These are phyloP conservation scores for Aspergillus latus DNA, from an alignment of 2,329 filamentous ascomycete genomes.

Conservation along the genomic window DNA sequence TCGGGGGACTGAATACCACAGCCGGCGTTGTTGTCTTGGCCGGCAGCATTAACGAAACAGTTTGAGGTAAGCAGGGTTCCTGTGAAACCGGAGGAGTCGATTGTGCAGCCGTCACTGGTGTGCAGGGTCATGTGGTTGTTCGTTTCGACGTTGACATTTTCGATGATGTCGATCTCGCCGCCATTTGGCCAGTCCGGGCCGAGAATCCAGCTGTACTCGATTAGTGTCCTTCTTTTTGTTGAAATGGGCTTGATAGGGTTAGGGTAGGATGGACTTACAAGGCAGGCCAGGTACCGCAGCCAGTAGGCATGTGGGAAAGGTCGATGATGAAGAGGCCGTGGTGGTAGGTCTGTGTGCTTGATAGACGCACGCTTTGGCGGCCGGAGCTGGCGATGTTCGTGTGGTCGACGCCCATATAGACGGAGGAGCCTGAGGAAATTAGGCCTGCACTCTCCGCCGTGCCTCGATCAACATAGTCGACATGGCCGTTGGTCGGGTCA, in stretches of 20 bases:
- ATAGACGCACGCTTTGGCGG: conserved; percentile 69
- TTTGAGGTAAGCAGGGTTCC: conserved; percentile 52
- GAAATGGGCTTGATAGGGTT: background rate
- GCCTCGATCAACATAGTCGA: conserved; percentile 63
- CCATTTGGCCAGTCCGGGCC: conserved; percentile 67
- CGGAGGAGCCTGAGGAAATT: conserved; percentile 56
- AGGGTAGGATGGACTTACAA: conserved; percentile 46
- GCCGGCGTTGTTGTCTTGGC: conserved; percentile 53
- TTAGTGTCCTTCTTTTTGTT: background rate
- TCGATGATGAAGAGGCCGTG: conserved; percentile 71
- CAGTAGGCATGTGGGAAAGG: conserved; percentile 70
- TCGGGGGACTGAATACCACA: conserved; percentile 58
- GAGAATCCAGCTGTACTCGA: conserved; percentile 50
- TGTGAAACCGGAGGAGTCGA: conserved; percentile 51
- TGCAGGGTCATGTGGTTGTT: conserved; percentile 67
- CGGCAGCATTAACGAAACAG: conserved; percentile 55
- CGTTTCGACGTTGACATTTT: conserved; percentile 67
- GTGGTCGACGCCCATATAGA: conserved; percentile 71
- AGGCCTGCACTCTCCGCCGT: conserved; percentile 60
- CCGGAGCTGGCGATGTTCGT: conserved; percentile 59
- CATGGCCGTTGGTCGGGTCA: conserved; percentile 75
- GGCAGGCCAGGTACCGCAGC: conserved; percentile 73
- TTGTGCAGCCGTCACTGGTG: conserved; percentile 61
- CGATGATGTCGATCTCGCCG: conserved; percentile 79
- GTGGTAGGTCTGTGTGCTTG: conserved; percentile 63